Conservation (phyloP, 106 monocot genomes). For the Vanilla planifolia region DNA sequence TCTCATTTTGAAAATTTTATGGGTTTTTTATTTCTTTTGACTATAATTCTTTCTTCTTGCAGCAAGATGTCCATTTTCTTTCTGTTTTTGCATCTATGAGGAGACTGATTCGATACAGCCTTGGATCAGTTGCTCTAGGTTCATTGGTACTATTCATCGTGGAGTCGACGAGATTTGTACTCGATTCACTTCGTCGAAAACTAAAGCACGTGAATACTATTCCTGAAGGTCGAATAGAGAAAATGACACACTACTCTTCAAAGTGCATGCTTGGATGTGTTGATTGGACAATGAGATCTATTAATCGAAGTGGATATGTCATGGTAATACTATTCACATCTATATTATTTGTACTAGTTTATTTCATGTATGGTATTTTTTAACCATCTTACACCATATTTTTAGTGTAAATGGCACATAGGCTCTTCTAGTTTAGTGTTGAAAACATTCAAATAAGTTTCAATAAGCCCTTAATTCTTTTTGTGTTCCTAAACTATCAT, state of each 20-base stretch:
- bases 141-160: conserved; percentile 77
- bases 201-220: conserved; percentile 37
- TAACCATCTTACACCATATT: too few relatives aligned
- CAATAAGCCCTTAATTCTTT: too few relatives aligned
- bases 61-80: conserved; percentile 88
- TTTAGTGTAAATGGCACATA: too few relatives aligned
- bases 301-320: conserved; percentile 58
- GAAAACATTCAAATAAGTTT: too few relatives aligned
- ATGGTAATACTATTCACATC: conserved; percentile 32
- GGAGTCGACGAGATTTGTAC: conserved; percentile 74
- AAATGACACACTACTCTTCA: conserved; percentile 45
- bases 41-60: conserved; percentile 10
- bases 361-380: too few relatives aligned
- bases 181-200: conserved; percentile 65
- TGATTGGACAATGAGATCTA: conserved; percentile 46
- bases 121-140: conserved; percentile 93
- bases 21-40: neutral
- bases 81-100: conserved; percentile 86
- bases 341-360: neutral
- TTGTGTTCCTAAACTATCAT: too few relatives aligned
- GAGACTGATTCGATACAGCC: conserved; percentile 75
- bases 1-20: neutral
- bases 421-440: too few relatives aligned
- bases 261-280: conserved; percentile 44
- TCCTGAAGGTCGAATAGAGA: conserved; percentile 35